phyloP scores from a whole-genome alignment of 495 filamentous ascomycete genomes.

The Acidomyces sp. region DNA sequence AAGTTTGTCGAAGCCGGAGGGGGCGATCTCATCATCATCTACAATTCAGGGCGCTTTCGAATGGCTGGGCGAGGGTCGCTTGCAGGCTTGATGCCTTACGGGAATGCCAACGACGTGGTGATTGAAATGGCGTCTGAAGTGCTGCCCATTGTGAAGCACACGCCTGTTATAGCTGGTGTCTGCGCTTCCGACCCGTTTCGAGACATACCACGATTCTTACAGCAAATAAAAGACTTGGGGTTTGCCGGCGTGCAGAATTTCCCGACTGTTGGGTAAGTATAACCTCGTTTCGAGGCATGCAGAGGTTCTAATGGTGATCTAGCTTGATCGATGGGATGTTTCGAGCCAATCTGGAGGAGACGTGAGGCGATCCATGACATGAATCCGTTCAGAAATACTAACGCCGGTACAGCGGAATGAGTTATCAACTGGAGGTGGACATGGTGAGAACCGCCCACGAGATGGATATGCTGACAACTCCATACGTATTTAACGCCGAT shows the following conservation, averaged over 20 bases:
- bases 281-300: too few species aligned
- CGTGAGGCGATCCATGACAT: slow-evolving; percentile 18
- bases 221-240: slow-evolving; percentile 43
- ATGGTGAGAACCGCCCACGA: slow-evolving; percentile 44
- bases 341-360: slow-evolving; percentile 53
- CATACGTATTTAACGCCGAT: slow-evolving; percentile 52
- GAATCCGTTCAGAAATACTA: neutral
- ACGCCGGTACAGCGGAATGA: slow-evolving; percentile 37
- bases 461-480: slow-evolving; percentile 50
- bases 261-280: slow-evolving; percentile 1
- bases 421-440: slow-evolving; percentile 48
- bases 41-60: slow-evolving; percentile 60
- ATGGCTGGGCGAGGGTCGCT: slow-evolving; percentile 60
- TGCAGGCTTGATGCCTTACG: slow-evolving; percentile 61
- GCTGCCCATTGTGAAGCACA: slow-evolving; percentile 44
- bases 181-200: slow-evolving; percentile 56
- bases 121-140: slow-evolving; percentile 48
- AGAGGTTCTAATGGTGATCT: too few species aligned
- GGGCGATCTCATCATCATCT: slow-evolving; percentile 55
- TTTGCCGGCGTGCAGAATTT: slow-evolving; percentile 51
- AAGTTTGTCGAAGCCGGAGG: slow-evolving; percentile 56
- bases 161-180: slow-evolving; percentile 52
- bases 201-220: slow-evolving; percentile 42
- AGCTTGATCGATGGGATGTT: slow-evolving; percentile 57
- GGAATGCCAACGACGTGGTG: slow-evolving; percentile 56